phyloP scores from a whole-genome alignment of 139 green algal genomes.

The Chlorella vulgaris region DNA sequence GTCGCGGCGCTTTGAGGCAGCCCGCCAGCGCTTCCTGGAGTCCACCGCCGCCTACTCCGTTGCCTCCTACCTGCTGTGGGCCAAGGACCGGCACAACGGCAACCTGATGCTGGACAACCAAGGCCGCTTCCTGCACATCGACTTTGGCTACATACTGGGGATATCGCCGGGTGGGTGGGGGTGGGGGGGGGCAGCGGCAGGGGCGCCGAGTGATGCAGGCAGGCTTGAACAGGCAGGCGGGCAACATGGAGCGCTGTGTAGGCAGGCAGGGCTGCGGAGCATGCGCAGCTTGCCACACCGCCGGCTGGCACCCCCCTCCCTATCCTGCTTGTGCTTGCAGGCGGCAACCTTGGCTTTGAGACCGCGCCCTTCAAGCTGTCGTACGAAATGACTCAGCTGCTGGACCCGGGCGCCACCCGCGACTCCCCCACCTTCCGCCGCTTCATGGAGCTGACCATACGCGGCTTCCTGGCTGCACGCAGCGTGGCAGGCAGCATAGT shows the following conservation, averaged over 20 bases:
- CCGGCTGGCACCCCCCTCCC: not conserved
- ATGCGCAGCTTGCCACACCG: too few relatives aligned
- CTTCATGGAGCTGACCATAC: conserved; percentile 63
- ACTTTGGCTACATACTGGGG: conserved; percentile 99
- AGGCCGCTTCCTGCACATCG: conserved; percentile 97
- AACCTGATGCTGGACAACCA: conserved; percentile 95
- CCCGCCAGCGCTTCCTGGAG: conserved; percentile 88
- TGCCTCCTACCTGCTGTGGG: conserved; percentile 87
- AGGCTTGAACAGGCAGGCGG: not conserved
- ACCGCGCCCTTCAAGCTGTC: conserved; percentile 97
- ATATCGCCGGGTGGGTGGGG: conserved; percentile 54
- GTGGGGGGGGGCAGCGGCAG: not conserved
- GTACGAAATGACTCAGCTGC: conserved; percentile 95
- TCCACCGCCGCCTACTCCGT: conserved; percentile 86
- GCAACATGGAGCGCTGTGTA: too few relatives aligned
- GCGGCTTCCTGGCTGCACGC: conserved; percentile 46
- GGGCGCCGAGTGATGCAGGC: not conserved
- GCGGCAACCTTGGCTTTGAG: conserved; percentile 92
- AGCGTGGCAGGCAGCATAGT: conserved; percentile 55
- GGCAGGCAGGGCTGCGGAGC: too few relatives aligned
- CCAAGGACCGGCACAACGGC: conserved; percentile 98
- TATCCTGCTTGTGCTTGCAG: conserved; percentile 24
- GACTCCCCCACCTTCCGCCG: conserved; percentile 47
- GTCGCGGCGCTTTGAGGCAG: conserved; percentile 79
- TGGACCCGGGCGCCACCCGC: conserved; percentile 79